Evolutionary conservation across 345 rosid genomes (phyloP), one percentile per base, ranked within the genome.

Genomic region (Turnera subulata): DNA sequence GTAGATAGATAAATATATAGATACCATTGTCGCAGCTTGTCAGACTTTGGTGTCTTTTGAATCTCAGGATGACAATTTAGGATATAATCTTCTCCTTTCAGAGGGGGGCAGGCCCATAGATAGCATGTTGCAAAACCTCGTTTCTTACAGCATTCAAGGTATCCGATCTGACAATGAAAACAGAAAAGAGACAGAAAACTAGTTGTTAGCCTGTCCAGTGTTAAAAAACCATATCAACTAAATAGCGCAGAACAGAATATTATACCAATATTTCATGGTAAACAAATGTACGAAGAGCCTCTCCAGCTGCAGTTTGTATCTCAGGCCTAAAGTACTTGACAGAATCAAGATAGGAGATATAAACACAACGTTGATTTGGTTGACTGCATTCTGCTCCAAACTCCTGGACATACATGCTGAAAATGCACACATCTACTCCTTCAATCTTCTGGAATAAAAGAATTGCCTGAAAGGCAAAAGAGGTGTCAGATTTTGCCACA

Each of bases 381-480:
- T 65, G 78, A 46, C 79, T 76, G 59, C 84, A 76, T 76, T 94
- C 99, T n/a, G 97, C 77, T 65, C 99, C 99, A 68, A 87, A 94
- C 77, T 94, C 99, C 76, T 94, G 99, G 65, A 94, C 99, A 61
- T 94, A 94, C 96, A 94, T 87, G 59, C 99, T 97, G 73, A 90
- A 94, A 37, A 94, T 70, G 78, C 99, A 90, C 18, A 94, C 99
- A 78, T 94, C 99, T 57, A 90, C 99, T 42, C 99, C 99, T 79
- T 94, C 97, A 64, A 94, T 94, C 89, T 84, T 94, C 80, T 94
- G 99, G 78, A 94, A 90, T 72, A 94, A 69, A 64, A 94, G 64
- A 80, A 94, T 60, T 25, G 89, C 99, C 97, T 93, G 81, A 67
- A 67, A 83, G 64, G 70, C 61, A 66, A 47, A 26, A n/a, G n/a